Conservation (phyloP, 768 basidiomycete genomes). For the Kwoniella botswanensis region DNA sequence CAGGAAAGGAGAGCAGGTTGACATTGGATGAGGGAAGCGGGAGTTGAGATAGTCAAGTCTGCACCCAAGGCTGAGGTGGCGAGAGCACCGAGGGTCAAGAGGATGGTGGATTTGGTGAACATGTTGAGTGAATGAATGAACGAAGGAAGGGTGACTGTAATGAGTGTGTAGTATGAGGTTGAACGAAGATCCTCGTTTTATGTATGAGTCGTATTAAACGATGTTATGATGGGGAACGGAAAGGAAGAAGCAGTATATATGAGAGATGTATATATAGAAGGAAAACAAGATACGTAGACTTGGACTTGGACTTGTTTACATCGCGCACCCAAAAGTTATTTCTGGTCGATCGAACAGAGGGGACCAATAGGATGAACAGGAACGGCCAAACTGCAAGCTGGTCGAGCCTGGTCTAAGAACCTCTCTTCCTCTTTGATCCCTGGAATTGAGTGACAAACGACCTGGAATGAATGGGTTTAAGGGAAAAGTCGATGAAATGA, state of each 20-base stretch:
- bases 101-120: constrained; percentile 32
- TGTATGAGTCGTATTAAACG: no score
- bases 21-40: constrained; percentile 44
- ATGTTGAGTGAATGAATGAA: constrained; percentile 7
- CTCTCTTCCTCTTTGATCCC: neutral
- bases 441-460: neutral
- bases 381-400: neutral
- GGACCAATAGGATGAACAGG: no score
- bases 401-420: neutral
- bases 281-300: neutral
- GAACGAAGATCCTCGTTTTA: neutral
- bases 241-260: neutral
- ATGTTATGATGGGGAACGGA: no score
- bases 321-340: no score
- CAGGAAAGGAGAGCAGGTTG: constrained; percentile 43
- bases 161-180: neutral
- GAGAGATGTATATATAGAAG: neutral
- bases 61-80: constrained; percentile 36
- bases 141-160: neutral
- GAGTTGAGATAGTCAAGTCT: constrained; percentile 43
- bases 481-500: neutral
- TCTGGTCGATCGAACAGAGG: no score
- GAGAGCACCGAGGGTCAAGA: constrained; percentile 20
- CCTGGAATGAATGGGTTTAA: neutral
- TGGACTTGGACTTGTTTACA: no score